Percentiles rank a stretch among this genome's conserved stretches.
Conservation (phyloP, 2,329 filamentous ascomycete species). For the Beauveria asiatica region DNA sequence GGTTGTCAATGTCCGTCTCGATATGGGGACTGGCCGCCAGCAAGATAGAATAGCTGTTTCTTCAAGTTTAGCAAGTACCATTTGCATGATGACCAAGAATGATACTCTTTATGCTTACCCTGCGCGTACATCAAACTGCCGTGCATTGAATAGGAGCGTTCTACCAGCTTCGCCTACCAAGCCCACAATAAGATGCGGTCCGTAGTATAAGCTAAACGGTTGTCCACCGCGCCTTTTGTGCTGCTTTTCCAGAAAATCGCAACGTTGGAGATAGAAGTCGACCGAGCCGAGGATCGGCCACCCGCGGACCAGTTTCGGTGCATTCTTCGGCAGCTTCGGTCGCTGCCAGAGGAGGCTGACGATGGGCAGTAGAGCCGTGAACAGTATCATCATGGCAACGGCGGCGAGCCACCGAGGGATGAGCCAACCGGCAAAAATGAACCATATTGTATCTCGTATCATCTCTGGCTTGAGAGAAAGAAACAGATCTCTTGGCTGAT, state of each 20-base stretch:
- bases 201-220: conserved; percentile 43
- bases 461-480: too few species aligned
- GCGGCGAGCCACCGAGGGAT: conserved; percentile 20
- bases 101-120: conserved; percentile 24
- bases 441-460: too few species aligned
- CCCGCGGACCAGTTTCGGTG: conserved; percentile 18
- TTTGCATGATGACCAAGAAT: background rate
- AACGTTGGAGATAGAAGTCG: conserved; percentile 37
- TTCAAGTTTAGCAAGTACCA: background rate
- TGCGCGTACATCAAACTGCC: conserved; percentile 32
- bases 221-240: conserved; percentile 22
- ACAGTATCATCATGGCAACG: conserved; percentile 21
- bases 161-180: conserved; percentile 34
- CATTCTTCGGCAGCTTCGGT: conserved; percentile 17
- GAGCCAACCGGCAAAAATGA: background rate
- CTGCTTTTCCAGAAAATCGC: conserved; percentile 33
- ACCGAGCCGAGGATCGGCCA: conserved; percentile 36
- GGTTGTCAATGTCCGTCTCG: conserved; percentile 15
- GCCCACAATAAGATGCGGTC: conserved; percentile 34
- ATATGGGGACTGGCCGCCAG: conserved; percentile 22
- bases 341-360: conserved; percentile 20
- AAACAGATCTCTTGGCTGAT: too few species aligned
- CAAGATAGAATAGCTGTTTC: conserved; percentile 21
- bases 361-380: conserved; percentile 16
- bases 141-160: conserved; percentile 36